These are phyloP conservation scores for Eucalyptus curtisii DNA, from an alignment of 345 rosid genomes.

Conservation along the genomic window DNA sequence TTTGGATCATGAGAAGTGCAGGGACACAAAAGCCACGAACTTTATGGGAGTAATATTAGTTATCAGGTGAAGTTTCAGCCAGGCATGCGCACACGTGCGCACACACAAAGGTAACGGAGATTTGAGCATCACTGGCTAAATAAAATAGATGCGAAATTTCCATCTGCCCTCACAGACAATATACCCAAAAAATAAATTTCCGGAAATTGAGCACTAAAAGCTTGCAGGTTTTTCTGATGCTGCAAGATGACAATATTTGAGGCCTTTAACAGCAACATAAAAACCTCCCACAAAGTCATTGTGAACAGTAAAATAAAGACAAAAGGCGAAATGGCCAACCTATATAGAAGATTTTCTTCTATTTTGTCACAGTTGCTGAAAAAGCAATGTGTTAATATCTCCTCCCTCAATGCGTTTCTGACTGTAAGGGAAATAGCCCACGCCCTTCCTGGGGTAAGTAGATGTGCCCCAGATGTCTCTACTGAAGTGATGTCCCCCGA, in stretches of 20 bases:
- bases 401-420: conserved; percentile 25
- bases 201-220: background rate
- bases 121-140: background rate
- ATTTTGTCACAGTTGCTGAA: conserved; percentile 8
- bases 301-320: background rate
- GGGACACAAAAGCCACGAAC: background rate
- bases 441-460: conserved; percentile 25
- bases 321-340: conserved; percentile 24
- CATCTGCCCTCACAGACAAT: background rate
- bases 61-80: background rate
- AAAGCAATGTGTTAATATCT: conserved; percentile 33
- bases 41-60: background rate
- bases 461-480: conserved; percentile 6
- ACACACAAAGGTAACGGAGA: background rate
- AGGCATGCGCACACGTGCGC: accelerated
- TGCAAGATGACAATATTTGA: background rate
- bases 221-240: background rate
- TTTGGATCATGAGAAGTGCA: background rate
- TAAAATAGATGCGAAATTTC: background rate
- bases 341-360: conserved; percentile 46
- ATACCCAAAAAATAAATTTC: background rate
- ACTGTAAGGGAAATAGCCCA: conserved; percentile 34
- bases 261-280: background rate
- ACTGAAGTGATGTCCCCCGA: conserved; percentile 10
- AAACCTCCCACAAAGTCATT: background rate